Percentiles rank a stretch among this genome's conserved stretches.
These are phyloP conservation scores for Cryphonectria radicalis DNA, from an alignment of 2,329 filamentous ascomycete genomes.

Conservation along the genomic window DNA sequence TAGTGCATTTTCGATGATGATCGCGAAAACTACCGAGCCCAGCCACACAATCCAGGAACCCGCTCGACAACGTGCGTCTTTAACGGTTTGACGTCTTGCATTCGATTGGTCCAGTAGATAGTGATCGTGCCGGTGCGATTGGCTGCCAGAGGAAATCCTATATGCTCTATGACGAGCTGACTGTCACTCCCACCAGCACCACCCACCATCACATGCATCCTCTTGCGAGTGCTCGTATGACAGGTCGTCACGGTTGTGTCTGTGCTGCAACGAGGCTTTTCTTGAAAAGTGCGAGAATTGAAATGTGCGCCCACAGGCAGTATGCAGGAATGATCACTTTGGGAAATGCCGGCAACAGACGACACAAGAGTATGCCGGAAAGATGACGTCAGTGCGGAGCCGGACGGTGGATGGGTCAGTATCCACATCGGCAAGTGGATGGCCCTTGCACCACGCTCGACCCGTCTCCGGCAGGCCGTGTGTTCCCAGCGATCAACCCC, in stretches of 20 bases:
- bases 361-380: neutral
- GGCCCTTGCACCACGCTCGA: neutral
- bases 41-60: conserved; percentile 26
- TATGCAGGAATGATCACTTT: neutral
- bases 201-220: neutral
- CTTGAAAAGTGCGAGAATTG: neutral
- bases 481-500: conserved; percentile 20
- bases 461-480: neutral
- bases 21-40: conserved; percentile 18
- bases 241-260: too few relatives aligned
- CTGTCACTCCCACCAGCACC: neutral
- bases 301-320: neutral
- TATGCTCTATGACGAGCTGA: neutral
- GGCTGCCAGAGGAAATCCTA: neutral
- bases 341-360: conserved; percentile 3
- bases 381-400: conserved; percentile 27
- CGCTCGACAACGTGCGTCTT: neutral
- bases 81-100: neutral
- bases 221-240: neutral
- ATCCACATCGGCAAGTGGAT: neutral
- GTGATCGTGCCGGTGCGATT: conserved; percentile 6
- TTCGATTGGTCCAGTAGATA: neutral
- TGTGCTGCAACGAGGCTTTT: neutral
- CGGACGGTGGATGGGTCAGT: conserved; percentile 3
- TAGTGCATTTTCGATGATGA: conserved; percentile 10